These are phyloP conservation scores for Colletotrichum sp. DNA, from an alignment of 2,329 filamentous ascomycete species.

Conservation along the genomic window DNA sequence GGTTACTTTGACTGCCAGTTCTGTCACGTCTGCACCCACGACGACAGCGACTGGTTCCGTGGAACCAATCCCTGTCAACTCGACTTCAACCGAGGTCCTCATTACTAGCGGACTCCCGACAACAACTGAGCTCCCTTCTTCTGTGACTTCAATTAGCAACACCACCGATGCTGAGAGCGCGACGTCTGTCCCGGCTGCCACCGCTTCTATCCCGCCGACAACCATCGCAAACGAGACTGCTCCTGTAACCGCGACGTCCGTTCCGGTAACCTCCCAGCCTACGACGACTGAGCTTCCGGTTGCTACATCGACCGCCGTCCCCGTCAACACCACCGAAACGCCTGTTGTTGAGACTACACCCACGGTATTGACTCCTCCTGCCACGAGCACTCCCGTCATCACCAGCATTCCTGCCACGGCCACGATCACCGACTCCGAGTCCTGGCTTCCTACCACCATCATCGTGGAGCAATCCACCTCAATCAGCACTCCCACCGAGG, in stretches of 20 bases:
- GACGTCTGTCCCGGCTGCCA: neutral
- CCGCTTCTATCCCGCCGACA: neutral
- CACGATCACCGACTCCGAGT: conserved; percentile 46
- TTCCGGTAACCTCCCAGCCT: neutral
- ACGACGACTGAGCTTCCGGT: neutral
- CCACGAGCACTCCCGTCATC: conserved; percentile 17
- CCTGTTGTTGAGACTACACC: conserved; percentile 7
- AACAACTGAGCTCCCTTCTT: conserved; percentile 4
- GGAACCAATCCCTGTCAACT: conserved; percentile 8
- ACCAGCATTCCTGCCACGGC: conserved; percentile 48
- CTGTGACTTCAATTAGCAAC: conserved; percentile 7
- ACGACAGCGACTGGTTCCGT: conserved; percentile 46
- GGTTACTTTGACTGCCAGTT: neutral
- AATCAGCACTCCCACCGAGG: conserved; percentile 40
- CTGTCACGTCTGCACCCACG: conserved; percentile 34
- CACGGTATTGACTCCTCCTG: neutral
- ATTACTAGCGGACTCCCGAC: conserved; percentile 6
- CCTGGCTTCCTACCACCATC: conserved; percentile 65
- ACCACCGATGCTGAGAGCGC: neutral
- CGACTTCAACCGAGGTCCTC: neutral
- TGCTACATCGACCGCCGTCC: conserved; percentile 4
- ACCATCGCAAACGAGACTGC: conserved; percentile 9
- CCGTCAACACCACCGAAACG: conserved; percentile 15
- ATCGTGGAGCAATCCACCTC: conserved; percentile 56
- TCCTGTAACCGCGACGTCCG: neutral